phyloP scores from a whole-genome alignment of 2,329 filamentous ascomycete species.

The Paraphoma sp. region DNA sequence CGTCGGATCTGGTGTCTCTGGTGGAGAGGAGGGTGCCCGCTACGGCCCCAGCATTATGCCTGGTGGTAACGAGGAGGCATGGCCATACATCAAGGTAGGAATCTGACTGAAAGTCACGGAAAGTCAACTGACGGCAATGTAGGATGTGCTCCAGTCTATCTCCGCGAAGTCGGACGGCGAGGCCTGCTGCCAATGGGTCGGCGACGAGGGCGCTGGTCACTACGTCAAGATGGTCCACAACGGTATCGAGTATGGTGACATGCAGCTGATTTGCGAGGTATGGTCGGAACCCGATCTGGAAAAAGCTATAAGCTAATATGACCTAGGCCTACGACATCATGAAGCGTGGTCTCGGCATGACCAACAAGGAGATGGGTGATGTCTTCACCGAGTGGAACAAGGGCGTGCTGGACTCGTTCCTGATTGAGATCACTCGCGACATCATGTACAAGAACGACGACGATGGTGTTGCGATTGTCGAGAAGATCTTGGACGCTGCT shows the following conservation, averaged over 20 bases:
- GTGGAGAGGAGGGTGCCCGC: conserved; percentile 98
- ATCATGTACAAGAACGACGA: conserved; percentile 99
- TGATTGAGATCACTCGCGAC: conserved; percentile 98
- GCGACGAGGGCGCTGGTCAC: conserved; percentile 98
- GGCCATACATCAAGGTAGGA: conserved; percentile 86
- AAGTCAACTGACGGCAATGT: conserved; percentile 21
- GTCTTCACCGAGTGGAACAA: conserved; percentile 97
- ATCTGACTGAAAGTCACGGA: neutral
- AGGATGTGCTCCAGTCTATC: conserved; percentile 96
- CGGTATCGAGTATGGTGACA: conserved; percentile 99
- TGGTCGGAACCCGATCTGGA: conserved; percentile 30
- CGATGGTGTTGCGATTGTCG: conserved; percentile 85
- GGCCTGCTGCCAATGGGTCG: conserved; percentile 99
- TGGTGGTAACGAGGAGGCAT: conserved; percentile 96
- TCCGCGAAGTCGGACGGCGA: conserved; percentile 97
- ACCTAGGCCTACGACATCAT: conserved; percentile 96
- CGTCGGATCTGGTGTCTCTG: conserved; percentile 96
- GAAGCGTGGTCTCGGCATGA: conserved; percentile 93
- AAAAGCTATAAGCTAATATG: conserved; percentile 14
- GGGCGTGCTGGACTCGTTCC: conserved; percentile 95
- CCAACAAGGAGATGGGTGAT: conserved; percentile 93
- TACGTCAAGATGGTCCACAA: conserved; percentile 99
- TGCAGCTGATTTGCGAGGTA: conserved; percentile 99
- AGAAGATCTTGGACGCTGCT: conserved; percentile 99
- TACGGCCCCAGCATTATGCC: conserved; percentile 98